Conservation (phyloP, 2,329 filamentous ascomycete genomes). For the Trichoderma breve region DNA sequence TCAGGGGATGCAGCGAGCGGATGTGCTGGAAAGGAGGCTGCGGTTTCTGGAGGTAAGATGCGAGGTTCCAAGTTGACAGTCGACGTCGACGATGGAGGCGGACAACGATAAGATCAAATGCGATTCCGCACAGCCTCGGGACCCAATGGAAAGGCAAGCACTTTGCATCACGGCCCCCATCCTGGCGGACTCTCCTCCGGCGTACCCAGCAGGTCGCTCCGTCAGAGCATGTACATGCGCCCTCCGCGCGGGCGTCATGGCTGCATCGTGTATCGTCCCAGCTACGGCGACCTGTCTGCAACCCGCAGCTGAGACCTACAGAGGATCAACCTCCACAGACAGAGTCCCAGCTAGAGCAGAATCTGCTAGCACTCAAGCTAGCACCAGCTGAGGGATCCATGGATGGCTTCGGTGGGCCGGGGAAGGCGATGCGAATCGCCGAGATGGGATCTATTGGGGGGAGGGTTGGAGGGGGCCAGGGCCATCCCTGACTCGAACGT, state of each 20-base stretch:
- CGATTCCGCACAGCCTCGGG: background rate
- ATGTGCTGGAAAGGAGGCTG: background rate
- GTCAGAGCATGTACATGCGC: background rate
- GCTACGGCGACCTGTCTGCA: background rate
- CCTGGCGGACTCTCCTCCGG: background rate
- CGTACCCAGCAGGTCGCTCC: conserved; percentile 6
- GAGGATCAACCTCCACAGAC: background rate
- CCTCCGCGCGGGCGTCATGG: background rate
- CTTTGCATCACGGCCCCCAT: conserved; percentile 3
- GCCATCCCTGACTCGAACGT: background rate
- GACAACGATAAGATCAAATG: background rate
- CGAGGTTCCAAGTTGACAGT: background rate
- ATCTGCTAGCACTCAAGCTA: background rate
- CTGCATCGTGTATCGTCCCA: background rate
- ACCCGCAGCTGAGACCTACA: background rate
- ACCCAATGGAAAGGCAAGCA: conserved; percentile 1
- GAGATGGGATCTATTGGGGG: conserved; percentile 3
- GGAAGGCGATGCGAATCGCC: conserved; percentile 5
- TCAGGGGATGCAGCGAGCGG: background rate
- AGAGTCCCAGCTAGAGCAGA: background rate
- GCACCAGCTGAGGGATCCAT: background rate
- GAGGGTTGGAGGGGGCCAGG: background rate
- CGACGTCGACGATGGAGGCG: background rate
- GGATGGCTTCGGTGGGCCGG: conserved; percentile 1
- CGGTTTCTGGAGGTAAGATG: conserved; percentile 15